A percentile compares a stretch with the other conserved stretches of the same genome.
Evolutionary conservation across 805 yeast species (phyloP).

Genomic region (Schizosaccharomyces lindneri): DNA sequence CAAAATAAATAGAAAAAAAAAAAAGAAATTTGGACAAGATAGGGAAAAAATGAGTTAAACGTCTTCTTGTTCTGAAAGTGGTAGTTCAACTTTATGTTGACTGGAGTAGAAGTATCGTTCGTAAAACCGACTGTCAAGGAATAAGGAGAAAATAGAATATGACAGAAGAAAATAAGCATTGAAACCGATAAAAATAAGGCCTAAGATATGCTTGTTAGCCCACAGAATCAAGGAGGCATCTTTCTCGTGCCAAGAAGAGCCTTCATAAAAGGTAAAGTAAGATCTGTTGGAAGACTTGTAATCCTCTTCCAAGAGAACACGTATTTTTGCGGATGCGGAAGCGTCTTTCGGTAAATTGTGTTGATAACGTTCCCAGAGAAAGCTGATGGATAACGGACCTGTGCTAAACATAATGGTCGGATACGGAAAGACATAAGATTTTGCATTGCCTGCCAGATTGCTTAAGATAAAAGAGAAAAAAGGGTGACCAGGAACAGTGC

Average conservation of each 20-base stretch:
- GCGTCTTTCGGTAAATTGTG: constrained; percentile 28
- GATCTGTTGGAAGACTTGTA: constrained; percentile 30
- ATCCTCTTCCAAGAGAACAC: constrained; percentile 37
- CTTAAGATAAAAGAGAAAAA: constrained; percentile 55
- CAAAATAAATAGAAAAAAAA: too few species aligned
- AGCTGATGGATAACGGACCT: constrained; percentile 70
- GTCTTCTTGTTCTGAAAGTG: neutral
- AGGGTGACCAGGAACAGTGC: constrained; percentile 66
- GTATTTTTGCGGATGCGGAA: constrained; percentile 37
- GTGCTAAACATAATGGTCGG: constrained; percentile 81
- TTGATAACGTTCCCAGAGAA: constrained; percentile 68
- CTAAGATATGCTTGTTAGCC: neutral
- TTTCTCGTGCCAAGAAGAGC: constrained; percentile 80
- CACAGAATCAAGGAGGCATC: constrained; percentile 61
- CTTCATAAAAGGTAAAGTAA: constrained; percentile 47
- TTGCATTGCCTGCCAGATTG: constrained; percentile 33
- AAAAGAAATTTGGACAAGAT: neutral
- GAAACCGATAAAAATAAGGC: neutral
- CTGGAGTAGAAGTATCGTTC: neutral
- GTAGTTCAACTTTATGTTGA: neutral
- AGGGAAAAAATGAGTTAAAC: neutral
- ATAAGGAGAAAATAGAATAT: neutral
- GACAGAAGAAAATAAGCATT: neutral
- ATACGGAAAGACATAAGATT: constrained; percentile 71
- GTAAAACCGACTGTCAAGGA: neutral